Evolutionary conservation across 1,139 yeast genomes (phyloP).

Genomic region (Geotrichum restrictum): DNA sequence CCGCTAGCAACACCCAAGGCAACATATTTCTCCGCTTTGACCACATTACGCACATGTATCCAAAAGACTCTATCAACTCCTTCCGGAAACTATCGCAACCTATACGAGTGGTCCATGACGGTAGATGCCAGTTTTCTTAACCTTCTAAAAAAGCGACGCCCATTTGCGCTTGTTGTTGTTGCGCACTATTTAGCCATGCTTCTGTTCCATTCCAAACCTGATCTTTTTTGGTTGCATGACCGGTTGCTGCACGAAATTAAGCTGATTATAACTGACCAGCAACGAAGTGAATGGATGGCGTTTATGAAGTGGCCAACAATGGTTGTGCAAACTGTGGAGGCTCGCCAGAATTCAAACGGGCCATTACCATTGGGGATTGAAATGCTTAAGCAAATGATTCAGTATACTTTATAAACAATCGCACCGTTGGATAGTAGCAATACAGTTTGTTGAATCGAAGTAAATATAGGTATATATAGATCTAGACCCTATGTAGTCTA

Average conservation of each 20-base stretch:
- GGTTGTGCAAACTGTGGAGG: slow-evolving; percentile 9
- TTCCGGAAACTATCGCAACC: not conserved
- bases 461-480: too few species aligned
- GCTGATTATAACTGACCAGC: not conserved
- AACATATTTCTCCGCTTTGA: slow-evolving; percentile 3
- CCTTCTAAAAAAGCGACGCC: slow-evolving; percentile 4
- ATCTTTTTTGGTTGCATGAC: slow-evolving; percentile 14
- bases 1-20: slow-evolving; percentile 4
- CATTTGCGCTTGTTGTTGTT: slow-evolving; percentile 14
- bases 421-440: too few species aligned
- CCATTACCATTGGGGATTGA: slow-evolving; percentile 10
- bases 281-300: slow-evolving; percentile 1
- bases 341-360: slow-evolving; percentile 2
- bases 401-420: slow-evolving; percentile 8
- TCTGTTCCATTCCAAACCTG: slow-evolving; percentile 4
- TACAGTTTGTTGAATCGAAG: too few species aligned
- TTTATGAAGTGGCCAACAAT: slow-evolving; percentile 15
- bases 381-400: slow-evolving; percentile 14
- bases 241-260: slow-evolving; percentile 7
- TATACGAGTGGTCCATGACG: slow-evolving; percentile 14
- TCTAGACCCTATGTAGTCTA: too few species aligned
- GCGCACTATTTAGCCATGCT: slow-evolving; percentile 13
- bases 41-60: slow-evolving; percentile 1
- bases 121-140: slow-evolving; percentile 3
- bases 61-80: slow-evolving; percentile 2